phyloP scores from a whole-genome alignment of 805 yeast species.

The Hanseniaspora thailandica region DNA sequence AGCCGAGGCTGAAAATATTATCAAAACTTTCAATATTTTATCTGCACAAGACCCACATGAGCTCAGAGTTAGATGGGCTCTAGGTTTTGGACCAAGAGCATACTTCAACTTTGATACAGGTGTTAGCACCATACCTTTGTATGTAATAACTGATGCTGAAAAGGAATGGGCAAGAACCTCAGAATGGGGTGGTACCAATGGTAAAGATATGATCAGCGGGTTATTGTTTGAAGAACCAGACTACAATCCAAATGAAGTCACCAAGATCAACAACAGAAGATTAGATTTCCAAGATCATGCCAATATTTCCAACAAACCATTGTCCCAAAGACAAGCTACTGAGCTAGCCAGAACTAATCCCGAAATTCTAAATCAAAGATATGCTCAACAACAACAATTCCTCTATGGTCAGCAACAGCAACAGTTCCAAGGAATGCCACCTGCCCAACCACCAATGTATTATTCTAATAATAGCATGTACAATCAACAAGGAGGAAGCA shows the following conservation, averaged over 20 bases:
- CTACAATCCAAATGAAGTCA: conserved; percentile 17
- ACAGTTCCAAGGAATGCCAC: conserved; percentile 13
- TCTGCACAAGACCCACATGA: conserved; percentile 12
- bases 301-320: conserved; percentile 12
- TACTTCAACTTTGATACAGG: conserved; percentile 94
- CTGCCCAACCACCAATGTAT: conserved; percentile 16
- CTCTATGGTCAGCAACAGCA: conserved; percentile 18
- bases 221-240: conserved; percentile 92
- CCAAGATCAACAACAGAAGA: conserved; percentile 12
- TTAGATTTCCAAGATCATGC: conserved; percentile 13
- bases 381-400: conserved; percentile 14
- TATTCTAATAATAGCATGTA: conserved; percentile 1
- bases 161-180: conserved; percentile 78
- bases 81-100: conserved; percentile 97
- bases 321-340: conserved; percentile 14
- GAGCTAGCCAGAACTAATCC: conserved; percentile 14
- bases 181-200: conserved; percentile 96
- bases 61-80: conserved; percentile 94
- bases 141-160: conserved; percentile 88
- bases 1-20: conserved; percentile 76
- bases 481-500: background rate
- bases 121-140: conserved; percentile 72
- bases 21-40: conserved; percentile 52
- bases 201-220: conserved; percentile 65
- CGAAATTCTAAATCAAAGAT: conserved; percentile 12